A percentile compares a stretch with the other conserved stretches of the same genome.
phyloP scores from a whole-genome alignment of 345 rosid species.

The Cardamine resedifolia region DNA sequence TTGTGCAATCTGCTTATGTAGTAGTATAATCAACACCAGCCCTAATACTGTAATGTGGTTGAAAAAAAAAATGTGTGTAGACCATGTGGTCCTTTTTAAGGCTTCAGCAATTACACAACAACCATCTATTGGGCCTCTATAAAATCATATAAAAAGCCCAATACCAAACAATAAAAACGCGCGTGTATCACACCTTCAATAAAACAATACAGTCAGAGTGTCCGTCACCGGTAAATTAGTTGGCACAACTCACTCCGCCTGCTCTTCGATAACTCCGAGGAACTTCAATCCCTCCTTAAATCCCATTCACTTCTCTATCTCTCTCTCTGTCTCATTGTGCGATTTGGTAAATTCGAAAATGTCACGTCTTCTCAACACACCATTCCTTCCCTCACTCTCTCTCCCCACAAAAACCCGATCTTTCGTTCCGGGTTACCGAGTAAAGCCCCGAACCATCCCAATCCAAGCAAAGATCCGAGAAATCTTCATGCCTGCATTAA shows the following conservation, averaged over 20 bases:
- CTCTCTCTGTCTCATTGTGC: background rate
- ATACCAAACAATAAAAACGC: background rate
- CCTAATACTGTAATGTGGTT: no score
- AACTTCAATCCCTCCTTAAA: conserved; percentile 1
- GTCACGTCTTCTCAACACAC: conserved; percentile 67
- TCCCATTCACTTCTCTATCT: background rate
- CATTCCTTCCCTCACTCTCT: conserved; percentile 52
- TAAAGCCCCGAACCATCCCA: conserved; percentile 18
- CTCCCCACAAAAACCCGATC: conserved; percentile 31
- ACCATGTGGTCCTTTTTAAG: no score
- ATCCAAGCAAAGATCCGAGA: conserved; percentile 83
- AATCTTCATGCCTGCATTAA: conserved; percentile 99
- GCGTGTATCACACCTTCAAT: conserved; percentile 1
- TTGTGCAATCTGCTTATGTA: no score
- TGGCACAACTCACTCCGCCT: conserved; percentile 55
- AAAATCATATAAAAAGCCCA: background rate
- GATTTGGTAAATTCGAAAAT: conserved; percentile 25
- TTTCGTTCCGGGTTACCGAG: conserved; percentile 26
- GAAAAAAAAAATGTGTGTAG: no score
- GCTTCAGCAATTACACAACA: background rate
- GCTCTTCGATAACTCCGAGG: conserved; percentile 67
- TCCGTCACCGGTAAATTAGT: conserved; percentile 47
- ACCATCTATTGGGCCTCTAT: background rate
- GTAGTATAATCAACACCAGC: no score
- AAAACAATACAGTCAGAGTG: background rate